Evolutionary conservation across 352 stramenopile genomes (phyloP).

Genomic region (Phytophthora melonis): DNA sequence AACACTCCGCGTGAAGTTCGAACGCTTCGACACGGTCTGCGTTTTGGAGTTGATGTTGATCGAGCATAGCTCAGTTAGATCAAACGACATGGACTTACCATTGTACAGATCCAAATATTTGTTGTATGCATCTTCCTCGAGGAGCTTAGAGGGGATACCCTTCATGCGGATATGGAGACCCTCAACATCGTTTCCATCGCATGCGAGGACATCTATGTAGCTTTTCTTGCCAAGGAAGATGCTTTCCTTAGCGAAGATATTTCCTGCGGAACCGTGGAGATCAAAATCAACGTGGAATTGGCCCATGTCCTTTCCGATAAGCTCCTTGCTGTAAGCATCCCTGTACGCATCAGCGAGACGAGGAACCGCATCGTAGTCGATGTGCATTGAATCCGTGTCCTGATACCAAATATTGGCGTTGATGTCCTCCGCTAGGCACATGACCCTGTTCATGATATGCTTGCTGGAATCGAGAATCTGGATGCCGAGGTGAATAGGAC

Average conservation of each 20-base stretch:
- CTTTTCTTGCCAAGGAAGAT: conserved; percentile 11
- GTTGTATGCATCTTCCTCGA: too few relatives aligned
- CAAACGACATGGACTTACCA: too few relatives aligned
- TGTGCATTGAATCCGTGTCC: conserved; percentile 9
- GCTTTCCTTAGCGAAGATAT: conserved; percentile 6
- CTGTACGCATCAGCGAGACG: neutral
- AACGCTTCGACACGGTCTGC: too few relatives aligned
- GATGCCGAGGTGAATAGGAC: too few relatives aligned
- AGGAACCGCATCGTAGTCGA: conserved; percentile 6
- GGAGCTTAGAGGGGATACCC: conserved; percentile 1
- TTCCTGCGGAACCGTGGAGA: neutral
- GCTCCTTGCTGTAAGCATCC: neutral
- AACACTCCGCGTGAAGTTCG: too few relatives aligned
- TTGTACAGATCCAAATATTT: too few relatives aligned
- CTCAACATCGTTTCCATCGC: conserved; percentile 6
- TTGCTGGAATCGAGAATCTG: conserved; percentile 4
- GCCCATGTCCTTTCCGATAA: conserved; percentile 4
- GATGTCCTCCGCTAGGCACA: conserved; percentile 12
- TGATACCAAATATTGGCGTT: conserved; percentile 16
- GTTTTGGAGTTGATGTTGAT: too few relatives aligned
- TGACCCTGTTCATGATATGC: conserved; percentile 18
- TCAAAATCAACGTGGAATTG: conserved; percentile 17
- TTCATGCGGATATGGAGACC: conserved; percentile 8
- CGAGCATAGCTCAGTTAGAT: too few relatives aligned
- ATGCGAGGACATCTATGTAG: neutral